Conservation (phyloP, 2,329 filamentous ascomycete species). For the Fusarium sp. region DNA sequence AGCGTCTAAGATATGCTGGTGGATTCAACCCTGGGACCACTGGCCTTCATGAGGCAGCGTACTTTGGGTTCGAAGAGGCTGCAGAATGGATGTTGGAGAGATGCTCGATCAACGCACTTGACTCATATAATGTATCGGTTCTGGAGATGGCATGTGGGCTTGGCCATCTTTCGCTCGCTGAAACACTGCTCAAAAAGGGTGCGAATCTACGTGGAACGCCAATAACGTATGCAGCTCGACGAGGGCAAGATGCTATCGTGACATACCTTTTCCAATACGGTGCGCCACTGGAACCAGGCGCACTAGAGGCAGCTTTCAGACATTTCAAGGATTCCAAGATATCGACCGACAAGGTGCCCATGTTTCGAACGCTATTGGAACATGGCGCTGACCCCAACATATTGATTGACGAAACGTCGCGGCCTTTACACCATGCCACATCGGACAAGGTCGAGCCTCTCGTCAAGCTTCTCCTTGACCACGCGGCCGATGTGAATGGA, state of each 20-base stretch:
- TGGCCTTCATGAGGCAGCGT: conserved; percentile 11
- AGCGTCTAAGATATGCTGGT: background rate
- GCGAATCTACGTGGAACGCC: background rate
- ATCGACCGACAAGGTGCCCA: background rate
- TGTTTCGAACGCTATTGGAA: background rate
- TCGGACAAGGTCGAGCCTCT: background rate
- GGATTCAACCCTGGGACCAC: background rate
- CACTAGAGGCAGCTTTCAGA: background rate
- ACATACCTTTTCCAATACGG: background rate
- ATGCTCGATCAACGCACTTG: background rate
- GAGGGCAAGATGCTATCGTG: background rate
- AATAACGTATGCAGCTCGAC: background rate
- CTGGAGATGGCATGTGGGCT: background rate
- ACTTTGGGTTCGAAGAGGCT: background rate
- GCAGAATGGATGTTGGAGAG: background rate
- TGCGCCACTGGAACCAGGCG: background rate
- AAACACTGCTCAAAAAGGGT: background rate
- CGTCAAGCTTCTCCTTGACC: background rate
- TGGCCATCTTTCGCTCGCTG: background rate
- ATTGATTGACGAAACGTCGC: background rate
- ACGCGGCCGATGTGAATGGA: background rate
- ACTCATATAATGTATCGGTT: background rate
- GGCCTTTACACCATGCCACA: background rate
- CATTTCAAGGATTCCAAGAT: background rate
- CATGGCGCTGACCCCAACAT: background rate